Conservation (phyloP, 495 filamentous ascomycete species). For the Filosporella fistucella region DNA sequence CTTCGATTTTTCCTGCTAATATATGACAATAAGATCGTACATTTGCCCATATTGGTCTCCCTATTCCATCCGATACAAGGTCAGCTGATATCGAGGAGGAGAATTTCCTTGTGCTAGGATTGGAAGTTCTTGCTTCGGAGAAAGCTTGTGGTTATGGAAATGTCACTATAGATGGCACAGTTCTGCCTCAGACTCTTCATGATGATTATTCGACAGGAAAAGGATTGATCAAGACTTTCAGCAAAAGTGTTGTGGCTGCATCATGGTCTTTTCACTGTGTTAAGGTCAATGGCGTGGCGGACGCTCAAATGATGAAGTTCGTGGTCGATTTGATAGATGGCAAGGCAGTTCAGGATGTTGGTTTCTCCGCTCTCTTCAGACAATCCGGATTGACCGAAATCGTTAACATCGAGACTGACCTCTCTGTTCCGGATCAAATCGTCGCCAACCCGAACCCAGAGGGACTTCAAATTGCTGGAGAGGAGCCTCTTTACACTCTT, state of each 20-base stretch:
- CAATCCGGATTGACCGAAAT: conserved; percentile 37
- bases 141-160: conserved; percentile 31
- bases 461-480: neutral
- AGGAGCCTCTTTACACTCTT: conserved; percentile 1
- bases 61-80: conserved; percentile 5
- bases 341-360: conserved; percentile 27
- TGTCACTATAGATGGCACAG: conserved; percentile 32
- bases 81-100: conserved; percentile 8
- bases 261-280: conserved; percentile 23
- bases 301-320: conserved; percentile 42
- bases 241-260: conserved; percentile 4
- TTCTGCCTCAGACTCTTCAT: conserved; percentile 27
- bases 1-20: neutral
- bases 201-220: conserved; percentile 16
- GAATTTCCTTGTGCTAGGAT: neutral
- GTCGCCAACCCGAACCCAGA: conserved; percentile 14
- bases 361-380: conserved; percentile 41
- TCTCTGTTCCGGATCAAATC: conserved; percentile 13
- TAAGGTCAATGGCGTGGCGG: conserved; percentile 32
- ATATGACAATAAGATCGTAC: conserved; percentile 5
- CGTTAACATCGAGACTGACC: conserved; percentile 29
- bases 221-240: conserved; percentile 11
- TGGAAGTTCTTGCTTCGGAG: conserved; percentile 12
- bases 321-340: conserved; percentile 34
- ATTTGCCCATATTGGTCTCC: conserved; percentile 13